Percentiles rank a stretch among this genome's conserved stretches.
Evolutionary conservation across 2,329 filamentous ascomycete genomes (phyloP).

Genomic region (Botrytis pseudocinerea): DNA sequence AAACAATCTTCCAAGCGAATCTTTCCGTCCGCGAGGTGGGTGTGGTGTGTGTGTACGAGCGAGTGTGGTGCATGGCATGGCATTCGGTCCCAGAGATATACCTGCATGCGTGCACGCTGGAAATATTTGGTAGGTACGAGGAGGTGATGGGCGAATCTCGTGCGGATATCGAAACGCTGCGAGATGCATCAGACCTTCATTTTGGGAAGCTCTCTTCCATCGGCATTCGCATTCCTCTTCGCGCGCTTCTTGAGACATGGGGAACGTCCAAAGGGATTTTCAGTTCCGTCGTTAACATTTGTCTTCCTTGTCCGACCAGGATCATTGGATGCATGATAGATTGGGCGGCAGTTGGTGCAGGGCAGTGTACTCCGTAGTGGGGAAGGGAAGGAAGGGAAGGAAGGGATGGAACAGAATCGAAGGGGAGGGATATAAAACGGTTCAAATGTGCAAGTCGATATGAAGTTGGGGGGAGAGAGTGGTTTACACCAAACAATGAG

Average conservation of each 20-base stretch:
- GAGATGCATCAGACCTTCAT: background rate
- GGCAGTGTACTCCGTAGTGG: slow-evolving; percentile 1
- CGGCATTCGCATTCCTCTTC: background rate
- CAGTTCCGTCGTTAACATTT: slow-evolving; percentile 9
- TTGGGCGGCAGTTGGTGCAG: background rate
- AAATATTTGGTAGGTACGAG: background rate
- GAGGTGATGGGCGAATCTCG: background rate
- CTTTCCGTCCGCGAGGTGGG: background rate
- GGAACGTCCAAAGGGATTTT: background rate
- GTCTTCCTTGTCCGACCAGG: slow-evolving; percentile 12
- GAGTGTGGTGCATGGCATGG: background rate
- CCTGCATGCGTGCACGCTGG: too few relatives aligned
- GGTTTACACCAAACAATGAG: background rate
- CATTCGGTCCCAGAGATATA: background rate
- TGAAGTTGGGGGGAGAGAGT: background rate
- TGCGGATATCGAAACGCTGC: background rate
- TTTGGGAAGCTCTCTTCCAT: background rate
- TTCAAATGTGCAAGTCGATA: background rate
- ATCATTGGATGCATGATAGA: slow-evolving; percentile 16
- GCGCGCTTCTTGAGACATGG: slow-evolving; percentile 15
- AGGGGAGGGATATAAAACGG: background rate
- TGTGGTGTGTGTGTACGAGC: background rate
- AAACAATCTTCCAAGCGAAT: slow-evolving; percentile 10
- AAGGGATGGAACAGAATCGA: background rate
- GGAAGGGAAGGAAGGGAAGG: background rate